Conservation (phyloP, 1,139 yeast genomes). For the Magnusiomyces ingens region DNA sequence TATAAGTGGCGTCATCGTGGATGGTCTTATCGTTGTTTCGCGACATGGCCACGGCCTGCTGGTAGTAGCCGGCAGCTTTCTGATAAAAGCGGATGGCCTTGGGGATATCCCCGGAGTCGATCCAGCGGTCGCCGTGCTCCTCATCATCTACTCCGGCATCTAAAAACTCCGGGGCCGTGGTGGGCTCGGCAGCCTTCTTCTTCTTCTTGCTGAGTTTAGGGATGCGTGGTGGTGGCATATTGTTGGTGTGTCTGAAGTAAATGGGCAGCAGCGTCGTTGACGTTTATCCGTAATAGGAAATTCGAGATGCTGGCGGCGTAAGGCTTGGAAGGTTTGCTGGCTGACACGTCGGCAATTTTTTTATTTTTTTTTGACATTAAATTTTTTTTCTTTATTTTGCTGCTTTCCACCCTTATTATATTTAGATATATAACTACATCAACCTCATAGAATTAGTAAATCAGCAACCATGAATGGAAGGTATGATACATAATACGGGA, state of each 20-base stretch:
- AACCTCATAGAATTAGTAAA: too few species aligned
- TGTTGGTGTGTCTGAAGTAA: not conserved
- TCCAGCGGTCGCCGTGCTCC: conserved; percentile 31
- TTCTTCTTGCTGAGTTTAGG: conserved; percentile 10
- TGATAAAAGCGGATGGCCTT: conserved; percentile 29
- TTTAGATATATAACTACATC: too few species aligned
- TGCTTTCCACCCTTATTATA: too few species aligned
- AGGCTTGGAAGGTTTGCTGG: too few species aligned
- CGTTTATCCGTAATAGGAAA: too few species aligned
- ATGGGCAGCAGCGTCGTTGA: too few species aligned
- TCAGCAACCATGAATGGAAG: conserved; percentile 4
- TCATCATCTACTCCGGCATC: conserved; percentile 27
- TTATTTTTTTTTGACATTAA: too few species aligned
- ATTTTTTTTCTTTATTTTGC: too few species aligned
- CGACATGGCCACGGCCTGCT: conserved; percentile 14
- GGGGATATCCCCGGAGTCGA: conserved; percentile 27
- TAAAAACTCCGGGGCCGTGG: conserved; percentile 24
- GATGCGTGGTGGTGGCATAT: conserved; percentile 7
- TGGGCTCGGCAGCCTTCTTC: conserved; percentile 6
- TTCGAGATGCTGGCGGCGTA: too few species aligned
- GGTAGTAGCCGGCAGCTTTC: conserved; percentile 22
- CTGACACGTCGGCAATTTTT: too few species aligned
- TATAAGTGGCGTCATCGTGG: conserved; percentile 24
- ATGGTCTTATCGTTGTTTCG: conserved; percentile 5
- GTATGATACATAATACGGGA: not conserved